Evolutionary conservation across 306 rosid species (phyloP), one percentile per base, ranked within the genome.

Genomic region (Medicago ruthenica): DNA sequence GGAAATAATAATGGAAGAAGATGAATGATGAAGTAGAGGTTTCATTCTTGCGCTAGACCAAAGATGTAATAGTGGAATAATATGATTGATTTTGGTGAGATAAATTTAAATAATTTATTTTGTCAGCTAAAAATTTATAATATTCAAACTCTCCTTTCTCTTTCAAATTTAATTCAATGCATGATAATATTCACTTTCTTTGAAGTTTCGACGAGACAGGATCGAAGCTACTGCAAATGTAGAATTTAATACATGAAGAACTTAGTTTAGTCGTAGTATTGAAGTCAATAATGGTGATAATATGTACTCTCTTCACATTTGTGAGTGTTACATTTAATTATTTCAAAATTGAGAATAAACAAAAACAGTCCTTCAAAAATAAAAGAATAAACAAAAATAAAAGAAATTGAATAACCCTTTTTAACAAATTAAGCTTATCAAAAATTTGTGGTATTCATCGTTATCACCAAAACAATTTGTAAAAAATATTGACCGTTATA

Each of bases 31-130:
- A 24, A 67, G 53, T 0, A 37, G 44, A 16, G 59, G 57, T 17
- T 75, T 75, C 81, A 83, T 83, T 44, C 0, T 20, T 67, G 54
- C 9, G 2, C 5, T 34, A 31, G 76, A 21, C 11, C 12, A 67
- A 21, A 2, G 5, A 1, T 5, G 9, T 21, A 21, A 21, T 10
- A 12, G 37, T 58, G 37, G 64, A 22, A 58, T 59, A 12, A 24
- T 59, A 59, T 9, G 18, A 59, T 24, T 59, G 66, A 10, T 27
- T 59, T 59, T 6, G 39, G 18, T 24, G 11, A 59, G 2, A 59
- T 27, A 22, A 17, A 18, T 0, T 17, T 3, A 54, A 18, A 18
- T 54, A 8, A 54, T 58, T 51, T 4, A 50, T 7, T 51, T n/a
- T 16, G 5, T 53, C 12, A 53, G 59, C 22, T 53, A 16, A 53